Evolutionary conservation across 2,329 filamentous ascomycete genomes (phyloP), one percentile per base, ranked within the genome.

Genomic region (Claviceps monticola): DNA sequence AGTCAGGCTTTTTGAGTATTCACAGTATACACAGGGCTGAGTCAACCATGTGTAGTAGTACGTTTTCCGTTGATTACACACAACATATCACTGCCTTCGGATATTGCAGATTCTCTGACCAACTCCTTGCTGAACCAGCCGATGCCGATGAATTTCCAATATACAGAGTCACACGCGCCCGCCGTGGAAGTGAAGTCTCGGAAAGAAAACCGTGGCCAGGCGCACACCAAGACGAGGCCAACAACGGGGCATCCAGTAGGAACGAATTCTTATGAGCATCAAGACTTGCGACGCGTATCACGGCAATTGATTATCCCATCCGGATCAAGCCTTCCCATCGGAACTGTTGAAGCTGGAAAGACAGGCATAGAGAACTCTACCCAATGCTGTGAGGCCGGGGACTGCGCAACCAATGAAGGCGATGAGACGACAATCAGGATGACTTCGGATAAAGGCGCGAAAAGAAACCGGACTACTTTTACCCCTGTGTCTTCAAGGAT

Each of bases 71-170:
- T 57, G 16, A 55, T 59, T 23, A 47, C 55, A 8, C 48, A 60
- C 34, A 51, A 52, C 19, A 41, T 54, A 19, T 49, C 49, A 5
- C 52, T 65, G 3, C 56, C 63, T 2, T 52, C 64, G 2, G 69
- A 71, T 37, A 59, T 74, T 4, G 67, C 70, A 5, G 64, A 65
- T 5, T 67, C 70, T n/a, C 61, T 76, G 49, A 72, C 72, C 0
- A 67, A 71, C 51, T 75, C 74, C 0, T 60, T 78, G 41, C 63
- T 77, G 29, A 74, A 73, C 48, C 74, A 76, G 50, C 69, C 73
- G 11, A 61, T 67, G 34, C 66, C 70, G 0, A 58, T 70, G 2
- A 64, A 68, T 3, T 53, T 64, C 4, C 65, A 65, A 14, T 57
- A 62, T 9, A 56, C 64, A 16, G 59, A 56, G n/a, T 60, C 63